Evolutionary conservation across 306 rosid species (phyloP).

Genomic region (Cucurbita pepo): DNA sequence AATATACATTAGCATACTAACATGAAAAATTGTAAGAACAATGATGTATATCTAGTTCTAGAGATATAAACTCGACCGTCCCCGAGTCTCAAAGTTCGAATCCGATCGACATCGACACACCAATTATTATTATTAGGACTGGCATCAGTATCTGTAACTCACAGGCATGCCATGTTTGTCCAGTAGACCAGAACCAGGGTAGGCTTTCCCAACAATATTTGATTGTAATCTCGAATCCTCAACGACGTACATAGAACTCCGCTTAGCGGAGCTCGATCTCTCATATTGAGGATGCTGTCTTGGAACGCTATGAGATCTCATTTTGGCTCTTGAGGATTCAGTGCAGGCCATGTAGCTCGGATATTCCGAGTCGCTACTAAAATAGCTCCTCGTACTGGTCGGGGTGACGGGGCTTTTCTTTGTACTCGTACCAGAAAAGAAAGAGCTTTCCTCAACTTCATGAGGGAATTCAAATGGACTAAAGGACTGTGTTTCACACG

Average conservation of each 20-base stretch:
- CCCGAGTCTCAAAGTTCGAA: neutral
- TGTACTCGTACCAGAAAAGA: slow-evolving; percentile 35
- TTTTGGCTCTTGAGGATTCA: slow-evolving; percentile 63
- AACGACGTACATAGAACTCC: slow-evolving; percentile 26
- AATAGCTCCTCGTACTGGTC: slow-evolving; percentile 37
- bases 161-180: slow-evolving; percentile 83
- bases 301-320: slow-evolving; percentile 62
- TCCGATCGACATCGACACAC: neutral
- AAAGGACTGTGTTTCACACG: slow-evolving; percentile 31
- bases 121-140: neutral
- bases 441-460: slow-evolving; percentile 41
- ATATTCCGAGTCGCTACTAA: slow-evolving; percentile 35
- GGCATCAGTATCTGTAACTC: slow-evolving; percentile 28
- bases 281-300: slow-evolving; percentile 55
- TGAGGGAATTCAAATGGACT: slow-evolving; percentile 21
- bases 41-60: neutral
- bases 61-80: neutral
- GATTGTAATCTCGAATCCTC: slow-evolving; percentile 35
- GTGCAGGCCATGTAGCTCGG: slow-evolving; percentile 82
- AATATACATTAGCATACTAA: neutral
- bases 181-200: slow-evolving; percentile 81
- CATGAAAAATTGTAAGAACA: neutral
- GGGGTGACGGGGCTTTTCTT: slow-evolving; percentile 64
- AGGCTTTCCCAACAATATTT: slow-evolving; percentile 43
- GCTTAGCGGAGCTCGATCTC: slow-evolving; percentile 39